Conservation (phyloP, 306 rosid species). For the Cucumis melo region DNA sequence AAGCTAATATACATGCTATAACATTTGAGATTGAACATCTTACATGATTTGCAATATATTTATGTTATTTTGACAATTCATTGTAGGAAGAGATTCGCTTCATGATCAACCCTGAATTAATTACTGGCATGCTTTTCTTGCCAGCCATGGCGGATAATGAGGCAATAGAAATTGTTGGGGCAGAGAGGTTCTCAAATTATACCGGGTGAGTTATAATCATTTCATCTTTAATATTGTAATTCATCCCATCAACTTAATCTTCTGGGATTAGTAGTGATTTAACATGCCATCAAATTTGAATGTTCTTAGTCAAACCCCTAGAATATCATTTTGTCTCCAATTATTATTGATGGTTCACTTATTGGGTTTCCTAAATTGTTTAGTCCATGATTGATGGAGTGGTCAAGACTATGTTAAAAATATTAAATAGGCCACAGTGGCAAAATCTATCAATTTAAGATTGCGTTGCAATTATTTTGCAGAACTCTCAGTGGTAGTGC, state of each 20-base stretch:
- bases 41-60: neutral
- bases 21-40: neutral
- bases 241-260: neutral
- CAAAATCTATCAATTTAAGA: neutral
- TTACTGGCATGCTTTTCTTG: slow-evolving; percentile 83
- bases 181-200: slow-evolving; percentile 82
- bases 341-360: neutral
- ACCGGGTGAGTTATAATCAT: slow-evolving; percentile 46
- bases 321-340: neutral
- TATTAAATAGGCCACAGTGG: neutral
- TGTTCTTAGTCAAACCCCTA: neutral
- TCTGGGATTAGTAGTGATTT: neutral
- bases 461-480: neutral
- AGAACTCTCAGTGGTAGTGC: neutral
- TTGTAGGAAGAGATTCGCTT: slow-evolving; percentile 90
- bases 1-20: neutral
- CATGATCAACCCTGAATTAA: slow-evolving; percentile 81
- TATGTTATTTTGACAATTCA: slow-evolving; percentile 12
- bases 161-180: slow-evolving; percentile 77
- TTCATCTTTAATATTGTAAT: neutral
- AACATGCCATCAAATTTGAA: neutral
- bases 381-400: neutral
- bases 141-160: slow-evolving; percentile 83
- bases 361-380: neutral
- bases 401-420: neutral